These are phyloP conservation scores for Dipteronia sinensis DNA, from an alignment of 345 rosid species.

Conservation along the genomic window DNA sequence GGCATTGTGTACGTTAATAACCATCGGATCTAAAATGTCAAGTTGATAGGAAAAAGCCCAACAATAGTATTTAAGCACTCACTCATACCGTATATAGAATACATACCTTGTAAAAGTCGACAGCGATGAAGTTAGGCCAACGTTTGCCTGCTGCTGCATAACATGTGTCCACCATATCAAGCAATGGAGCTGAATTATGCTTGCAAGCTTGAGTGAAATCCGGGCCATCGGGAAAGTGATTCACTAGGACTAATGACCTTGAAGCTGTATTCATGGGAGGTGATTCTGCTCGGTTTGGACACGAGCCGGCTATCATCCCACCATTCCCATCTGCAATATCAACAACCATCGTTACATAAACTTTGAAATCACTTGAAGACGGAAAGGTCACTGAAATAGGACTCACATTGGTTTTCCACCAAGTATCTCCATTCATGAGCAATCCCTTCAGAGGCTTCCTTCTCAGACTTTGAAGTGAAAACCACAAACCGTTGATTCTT, in stretches of 20 bases:
- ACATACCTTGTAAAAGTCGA: conserved; percentile 81
- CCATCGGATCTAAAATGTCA: too few relatives aligned
- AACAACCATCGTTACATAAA: conserved; percentile 15
- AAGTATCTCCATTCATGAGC: conserved; percentile 82
- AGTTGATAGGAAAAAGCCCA: too few relatives aligned
- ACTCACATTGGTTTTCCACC: conserved; percentile 88
- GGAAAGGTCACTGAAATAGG: not conserved
- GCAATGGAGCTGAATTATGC: conserved; percentile 78
- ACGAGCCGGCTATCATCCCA: conserved; percentile 68
- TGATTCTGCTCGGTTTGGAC: conserved; percentile 79
- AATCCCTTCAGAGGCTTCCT: conserved; percentile 79
- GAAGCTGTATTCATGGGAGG: conserved; percentile 57
- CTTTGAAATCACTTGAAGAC: too few relatives aligned
- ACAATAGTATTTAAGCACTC: too few relatives aligned
- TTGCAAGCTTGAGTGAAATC: conserved; percentile 57
- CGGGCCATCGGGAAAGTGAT: conserved; percentile 68
- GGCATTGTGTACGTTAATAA: not conserved
- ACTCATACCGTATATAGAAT: too few relatives aligned
- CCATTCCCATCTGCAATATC: conserved; percentile 64
- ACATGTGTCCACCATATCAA: conserved; percentile 54
- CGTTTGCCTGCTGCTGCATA: conserved; percentile 63
- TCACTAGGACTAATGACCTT: conserved; percentile 65
- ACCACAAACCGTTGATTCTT: conserved; percentile 76
- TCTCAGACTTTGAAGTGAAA: conserved; percentile 65
- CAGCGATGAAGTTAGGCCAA: conserved; percentile 96